Percentiles rank a stretch among this genome's conserved stretches.
These are phyloP conservation scores for Myxozyma neotropica DNA, from an alignment of 805 yeast genomes.

Conservation along the genomic window DNA sequence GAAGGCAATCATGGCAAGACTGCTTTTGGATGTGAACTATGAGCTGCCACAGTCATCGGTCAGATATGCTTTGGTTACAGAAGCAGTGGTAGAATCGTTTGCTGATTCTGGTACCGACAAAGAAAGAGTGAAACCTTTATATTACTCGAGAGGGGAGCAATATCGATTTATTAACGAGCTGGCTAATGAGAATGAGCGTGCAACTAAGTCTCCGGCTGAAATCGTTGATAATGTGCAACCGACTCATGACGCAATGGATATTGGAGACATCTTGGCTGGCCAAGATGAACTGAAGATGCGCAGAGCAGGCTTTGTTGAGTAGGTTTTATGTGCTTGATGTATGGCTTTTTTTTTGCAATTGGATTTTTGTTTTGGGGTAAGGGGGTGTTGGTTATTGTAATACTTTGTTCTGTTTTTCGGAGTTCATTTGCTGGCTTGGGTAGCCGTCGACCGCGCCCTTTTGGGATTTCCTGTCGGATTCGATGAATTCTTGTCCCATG, in stretches of 20 bases:
- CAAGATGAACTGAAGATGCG: conserved; percentile 10
- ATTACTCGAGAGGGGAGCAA: conserved; percentile 29
- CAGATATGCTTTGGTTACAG: conserved; percentile 53
- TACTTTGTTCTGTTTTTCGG: too few relatives aligned
- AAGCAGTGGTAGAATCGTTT: conserved; percentile 42
- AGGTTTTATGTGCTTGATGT: background rate
- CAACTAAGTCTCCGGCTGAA: background rate
- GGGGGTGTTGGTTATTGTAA: background rate
- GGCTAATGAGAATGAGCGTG: conserved; percentile 21
- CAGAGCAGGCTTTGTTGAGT: conserved; percentile 2
- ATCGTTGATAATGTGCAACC: too few relatives aligned
- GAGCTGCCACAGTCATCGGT: conserved; percentile 63
- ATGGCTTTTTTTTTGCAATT: background rate
- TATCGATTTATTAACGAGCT: conserved; percentile 22
- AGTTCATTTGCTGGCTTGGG: too few relatives aligned
- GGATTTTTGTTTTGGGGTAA: background rate
- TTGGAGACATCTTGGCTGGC: conserved; percentile 2
- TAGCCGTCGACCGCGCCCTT: too few relatives aligned
- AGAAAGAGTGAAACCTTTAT: conserved; percentile 31
- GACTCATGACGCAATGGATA: background rate
- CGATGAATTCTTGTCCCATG: too few relatives aligned
- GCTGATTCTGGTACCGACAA: conserved; percentile 4
- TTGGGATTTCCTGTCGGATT: too few relatives aligned
- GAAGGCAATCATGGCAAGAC: conserved; percentile 52
- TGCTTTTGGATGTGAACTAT: conserved; percentile 45